Base-by-base conservation (phyloP, 768 basidiomycete species). In the Punctularia strigosozonata region DNA sequence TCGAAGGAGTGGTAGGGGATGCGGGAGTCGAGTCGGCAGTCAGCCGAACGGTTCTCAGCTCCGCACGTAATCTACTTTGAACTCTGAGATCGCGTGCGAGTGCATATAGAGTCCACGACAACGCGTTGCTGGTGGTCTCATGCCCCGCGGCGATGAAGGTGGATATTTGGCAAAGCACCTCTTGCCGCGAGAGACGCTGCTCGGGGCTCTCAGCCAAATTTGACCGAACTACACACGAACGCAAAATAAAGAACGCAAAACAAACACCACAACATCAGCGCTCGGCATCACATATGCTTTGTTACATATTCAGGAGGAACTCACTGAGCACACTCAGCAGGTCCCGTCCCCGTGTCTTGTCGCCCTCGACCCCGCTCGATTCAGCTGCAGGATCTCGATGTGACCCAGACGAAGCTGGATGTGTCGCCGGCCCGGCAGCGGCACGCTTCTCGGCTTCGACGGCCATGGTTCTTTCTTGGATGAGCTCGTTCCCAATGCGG, bases 81-180 rank as follows among this genome's bases (percentile, higher is more conserved):
- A 56, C 53, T 3, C 52, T 54, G 0, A 66, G 68, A 34, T 67
- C 51, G 39, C 63, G 59, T 5, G 68, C 58, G 39, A 82, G 66
- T 31, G 69, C 66, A 51, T 75, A 77, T 3, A 82, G 60, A 39
- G 69, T 70, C 77, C 77, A 83, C 5, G 74, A 65, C 13, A 80
- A 58, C 3, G 75, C 71, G 5, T 64, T 64, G 1, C 73, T 63
- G 14, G 69, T 69, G 1, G 77, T 77, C 52, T 81, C 78, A 57
- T 82, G 71, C 8, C 80, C 79, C 4, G 75, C 73, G 12, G 71
- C 64, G 22, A 80, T 61, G 51, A 80, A 79, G 0, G 75, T 78
- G 8, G 71, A 68, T 43, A 80, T 78, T 46, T 79, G 80, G 46
- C 65, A 74, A 18, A 75, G 57, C 2, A 73, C 66, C 44, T 83